phyloP scores from a whole-genome alignment of 2,329 filamentous ascomycete genomes.

The Dactylellina sp. region DNA sequence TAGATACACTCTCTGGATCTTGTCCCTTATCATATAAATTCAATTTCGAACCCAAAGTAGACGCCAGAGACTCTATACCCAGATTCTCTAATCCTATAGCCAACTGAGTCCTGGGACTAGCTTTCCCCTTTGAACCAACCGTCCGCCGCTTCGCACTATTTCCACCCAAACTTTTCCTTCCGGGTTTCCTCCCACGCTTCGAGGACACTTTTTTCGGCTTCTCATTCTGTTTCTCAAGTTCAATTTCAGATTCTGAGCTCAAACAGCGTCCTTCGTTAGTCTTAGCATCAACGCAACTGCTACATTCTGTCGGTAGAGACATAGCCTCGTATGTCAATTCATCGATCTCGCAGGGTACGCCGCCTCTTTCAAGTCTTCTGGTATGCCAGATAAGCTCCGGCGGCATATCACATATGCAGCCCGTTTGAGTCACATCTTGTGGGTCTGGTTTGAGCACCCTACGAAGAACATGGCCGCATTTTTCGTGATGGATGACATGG shows the following conservation, averaged over 20 bases:
- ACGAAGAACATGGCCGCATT: slow-evolving; percentile 40
- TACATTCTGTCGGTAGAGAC: slow-evolving; percentile 37
- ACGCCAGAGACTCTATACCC: slow-evolving; percentile 15
- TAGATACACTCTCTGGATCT: no score
- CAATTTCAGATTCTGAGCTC: slow-evolving; percentile 12
- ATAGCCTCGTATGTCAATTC: slow-evolving; percentile 46
- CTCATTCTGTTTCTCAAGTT: background rate
- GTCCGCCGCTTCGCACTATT: slow-evolving; percentile 17
- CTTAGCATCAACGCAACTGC: slow-evolving; percentile 25
- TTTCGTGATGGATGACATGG: slow-evolving; percentile 48
- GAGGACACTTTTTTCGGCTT: background rate
- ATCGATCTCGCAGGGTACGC: slow-evolving; percentile 42
- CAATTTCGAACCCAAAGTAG: slow-evolving; percentile 2
- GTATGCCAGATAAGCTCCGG: slow-evolving; percentile 41
- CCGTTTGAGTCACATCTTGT: slow-evolving; percentile 28
- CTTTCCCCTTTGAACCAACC: background rate
- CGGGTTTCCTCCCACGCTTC: background rate
- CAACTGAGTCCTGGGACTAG: slow-evolving; percentile 14
- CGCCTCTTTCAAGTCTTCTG: slow-evolving; percentile 33
- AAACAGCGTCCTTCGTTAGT: background rate
- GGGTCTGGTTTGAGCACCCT: slow-evolving; percentile 26
- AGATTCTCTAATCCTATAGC: slow-evolving; percentile 13
- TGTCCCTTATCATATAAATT: slow-evolving; percentile 3
- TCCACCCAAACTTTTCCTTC: background rate
- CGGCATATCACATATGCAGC: slow-evolving; percentile 44